Conservation (phyloP, 2,329 filamentous ascomycete genomes). For the Tolypocladium sp. region DNA sequence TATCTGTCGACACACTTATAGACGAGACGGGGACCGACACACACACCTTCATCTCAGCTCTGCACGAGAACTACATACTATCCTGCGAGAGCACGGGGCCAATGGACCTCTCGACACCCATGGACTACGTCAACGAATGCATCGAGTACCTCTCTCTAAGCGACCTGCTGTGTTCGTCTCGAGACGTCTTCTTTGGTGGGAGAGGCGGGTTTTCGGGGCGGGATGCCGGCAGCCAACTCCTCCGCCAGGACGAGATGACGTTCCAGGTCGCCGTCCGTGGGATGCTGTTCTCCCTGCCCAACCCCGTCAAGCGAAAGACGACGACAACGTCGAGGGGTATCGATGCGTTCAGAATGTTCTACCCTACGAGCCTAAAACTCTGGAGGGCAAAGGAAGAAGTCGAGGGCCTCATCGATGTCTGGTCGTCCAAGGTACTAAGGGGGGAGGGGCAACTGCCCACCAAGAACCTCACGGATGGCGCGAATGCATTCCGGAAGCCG, state of each 20-base stretch:
- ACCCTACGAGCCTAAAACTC: constrained; percentile 72
- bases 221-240: constrained; percentile 58
- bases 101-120: constrained; percentile 47
- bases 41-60: constrained; percentile 76
- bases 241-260: constrained; percentile 88
- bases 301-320: constrained; percentile 68
- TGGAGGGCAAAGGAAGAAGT: constrained; percentile 81
- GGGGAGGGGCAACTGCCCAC: constrained; percentile 34
- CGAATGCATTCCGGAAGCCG: constrained; percentile 38
- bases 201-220: constrained; percentile 42
- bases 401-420: constrained; percentile 61
- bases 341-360: constrained; percentile 84
- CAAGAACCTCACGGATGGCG: constrained; percentile 33
- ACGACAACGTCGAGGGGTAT: constrained; percentile 30
- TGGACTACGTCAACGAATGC: constrained; percentile 76
- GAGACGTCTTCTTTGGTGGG: constrained; percentile 57
- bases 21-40: constrained; percentile 91
- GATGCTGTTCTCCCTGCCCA: constrained; percentile 73
- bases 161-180: constrained; percentile 72
- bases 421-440: constrained; percentile 52
- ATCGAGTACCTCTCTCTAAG: constrained; percentile 80
- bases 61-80: constrained; percentile 88
- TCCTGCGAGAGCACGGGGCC: constrained; percentile 60
- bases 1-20: constrained; percentile 66
- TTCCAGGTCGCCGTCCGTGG: constrained; percentile 88